phyloP scores from a whole-genome alignment of 2,329 filamentous ascomycete species.

The Paracamarosporium sp. region DNA sequence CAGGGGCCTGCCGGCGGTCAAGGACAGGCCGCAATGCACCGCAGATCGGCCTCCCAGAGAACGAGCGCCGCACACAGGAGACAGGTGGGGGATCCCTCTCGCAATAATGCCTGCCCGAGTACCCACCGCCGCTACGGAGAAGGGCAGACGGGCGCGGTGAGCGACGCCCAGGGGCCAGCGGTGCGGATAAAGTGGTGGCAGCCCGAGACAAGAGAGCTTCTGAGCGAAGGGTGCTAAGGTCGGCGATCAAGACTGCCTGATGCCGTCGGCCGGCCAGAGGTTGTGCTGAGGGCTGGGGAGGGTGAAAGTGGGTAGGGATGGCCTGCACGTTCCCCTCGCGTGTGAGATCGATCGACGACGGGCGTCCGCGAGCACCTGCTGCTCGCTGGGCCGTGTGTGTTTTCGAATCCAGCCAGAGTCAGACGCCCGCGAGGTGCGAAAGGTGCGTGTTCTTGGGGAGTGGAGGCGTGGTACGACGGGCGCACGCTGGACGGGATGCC shows the following conservation, averaged over 20 bases:
- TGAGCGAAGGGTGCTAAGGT: conserved; percentile 13
- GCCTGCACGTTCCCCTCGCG: conserved; percentile 22
- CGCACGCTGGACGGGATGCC: neutral
- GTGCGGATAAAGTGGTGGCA: conserved; percentile 5
- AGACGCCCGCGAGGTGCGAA: neutral
- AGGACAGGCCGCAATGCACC: conserved; percentile 50
- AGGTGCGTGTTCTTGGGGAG: conserved; percentile 7
- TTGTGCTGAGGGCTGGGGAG: conserved; percentile 11
- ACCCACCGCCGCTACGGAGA: neutral
- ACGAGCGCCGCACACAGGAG: conserved; percentile 16
- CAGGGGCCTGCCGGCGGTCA: conserved; percentile 31
- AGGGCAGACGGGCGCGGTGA: neutral
- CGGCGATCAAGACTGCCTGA: conserved; percentile 17
- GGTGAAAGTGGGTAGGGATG: conserved; percentile 20
- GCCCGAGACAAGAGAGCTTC: conserved; percentile 3
- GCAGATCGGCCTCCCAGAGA: conserved; percentile 47
- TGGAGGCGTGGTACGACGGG: conserved; percentile 8
- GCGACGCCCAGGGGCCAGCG: neutral
- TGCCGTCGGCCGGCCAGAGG: conserved; percentile 11
- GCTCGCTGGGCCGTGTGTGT: conserved; percentile 25
- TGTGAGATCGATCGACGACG: conserved; percentile 38
- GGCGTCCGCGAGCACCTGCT: conserved; percentile 30
- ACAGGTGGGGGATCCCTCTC: conserved; percentile 15
- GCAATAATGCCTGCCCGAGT: neutral
- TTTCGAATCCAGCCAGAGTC: conserved; percentile 2